Evolutionary conservation across 2,329 filamentous ascomycete species (phyloP).

Genomic region (Penicillium polonicum): DNA sequence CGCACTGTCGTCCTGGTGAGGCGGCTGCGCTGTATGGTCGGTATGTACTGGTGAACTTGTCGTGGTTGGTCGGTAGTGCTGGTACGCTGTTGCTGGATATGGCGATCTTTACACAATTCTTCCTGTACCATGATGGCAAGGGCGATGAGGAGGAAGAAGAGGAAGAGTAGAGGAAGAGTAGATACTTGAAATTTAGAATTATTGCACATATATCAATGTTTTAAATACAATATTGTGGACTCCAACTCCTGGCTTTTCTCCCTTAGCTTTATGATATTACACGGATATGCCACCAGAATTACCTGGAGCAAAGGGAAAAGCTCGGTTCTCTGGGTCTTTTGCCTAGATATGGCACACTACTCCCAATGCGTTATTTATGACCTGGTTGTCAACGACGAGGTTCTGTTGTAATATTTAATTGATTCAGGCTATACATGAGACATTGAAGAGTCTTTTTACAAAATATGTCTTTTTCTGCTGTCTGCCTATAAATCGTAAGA

Average conservation of each 20-base stretch:
- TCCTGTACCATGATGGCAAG: slow-evolving; percentile 64
- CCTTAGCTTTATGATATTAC: neutral
- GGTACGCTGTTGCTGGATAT: slow-evolving; percentile 84
- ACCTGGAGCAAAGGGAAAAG: neutral
- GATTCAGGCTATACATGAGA: no score
- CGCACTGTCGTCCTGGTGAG: slow-evolving; percentile 64
- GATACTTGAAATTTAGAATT: neutral
- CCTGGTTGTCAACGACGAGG: neutral
- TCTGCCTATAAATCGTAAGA: no score
- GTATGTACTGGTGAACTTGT: slow-evolving; percentile 86
- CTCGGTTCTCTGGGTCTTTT: neutral
- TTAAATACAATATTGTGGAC: neutral
- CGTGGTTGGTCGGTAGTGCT: slow-evolving; percentile 85
- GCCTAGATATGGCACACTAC: neutral
- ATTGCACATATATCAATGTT: neutral
- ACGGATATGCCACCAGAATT: neutral
- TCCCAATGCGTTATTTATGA: neutral
- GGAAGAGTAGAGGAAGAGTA: slow-evolving; percentile 13
- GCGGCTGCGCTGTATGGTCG: slow-evolving; percentile 65
- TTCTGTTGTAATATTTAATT: neutral
- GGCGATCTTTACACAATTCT: slow-evolving; percentile 87
- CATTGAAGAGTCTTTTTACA: no score
- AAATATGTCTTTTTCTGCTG: no score
- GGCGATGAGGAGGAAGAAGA: slow-evolving; percentile 19
- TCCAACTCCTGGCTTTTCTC: neutral